A percentile compares a stretch with the other conserved stretches of the same genome.
Evolutionary conservation across 805 yeast genomes (phyloP).

Genomic region (Kodamaea neixiangensis): DNA sequence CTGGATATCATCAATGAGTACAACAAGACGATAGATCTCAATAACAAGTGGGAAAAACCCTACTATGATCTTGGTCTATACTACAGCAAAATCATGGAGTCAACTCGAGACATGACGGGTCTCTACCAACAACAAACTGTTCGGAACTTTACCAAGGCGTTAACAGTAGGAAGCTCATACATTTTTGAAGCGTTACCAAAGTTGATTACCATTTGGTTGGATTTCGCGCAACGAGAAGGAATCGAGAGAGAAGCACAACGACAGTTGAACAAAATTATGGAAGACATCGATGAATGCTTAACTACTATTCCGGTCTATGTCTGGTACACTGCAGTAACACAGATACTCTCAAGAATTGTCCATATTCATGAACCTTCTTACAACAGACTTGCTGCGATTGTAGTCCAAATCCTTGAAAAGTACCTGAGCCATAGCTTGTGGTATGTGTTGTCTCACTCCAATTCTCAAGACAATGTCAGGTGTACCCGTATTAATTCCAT

Average conservation of each 20-base stretch:
- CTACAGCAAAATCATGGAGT: slow-evolving; percentile 73
- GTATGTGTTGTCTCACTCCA: slow-evolving; percentile 71
- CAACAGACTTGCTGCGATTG: slow-evolving; percentile 55
- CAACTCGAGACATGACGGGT: slow-evolving; percentile 54
- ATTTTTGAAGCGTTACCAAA: slow-evolving; percentile 87
- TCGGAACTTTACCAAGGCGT: slow-evolving; percentile 56
- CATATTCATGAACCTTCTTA: slow-evolving; percentile 62
- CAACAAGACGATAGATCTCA: slow-evolving; percentile 53
- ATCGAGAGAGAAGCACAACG: slow-evolving; percentile 33
- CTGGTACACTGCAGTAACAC: slow-evolving; percentile 88
- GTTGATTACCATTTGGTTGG: slow-evolving; percentile 89
- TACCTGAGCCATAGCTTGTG: slow-evolving; percentile 89
- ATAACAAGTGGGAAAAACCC: slow-evolving; percentile 71
- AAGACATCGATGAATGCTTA: slow-evolving; percentile 47
- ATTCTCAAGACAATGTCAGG: slow-evolving; percentile 49
- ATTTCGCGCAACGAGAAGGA: slow-evolving; percentile 49
- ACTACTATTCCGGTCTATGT: slow-evolving; percentile 48
- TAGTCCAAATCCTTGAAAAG: slow-evolving; percentile 54
- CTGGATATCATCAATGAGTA: slow-evolving; percentile 72
- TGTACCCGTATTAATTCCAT: slow-evolving; percentile 28
- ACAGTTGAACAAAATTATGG: slow-evolving; percentile 47
- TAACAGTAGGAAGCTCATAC: slow-evolving; percentile 62
- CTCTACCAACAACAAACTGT: slow-evolving; percentile 57
- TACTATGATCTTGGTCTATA: slow-evolving; percentile 79
- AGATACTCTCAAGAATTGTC: slow-evolving; percentile 74